Percentiles rank a stretch among this genome's conserved stretches.
phyloP scores from a whole-genome alignment of 2,329 filamentous ascomycete species.

The Colletotrichum brevisporum region DNA sequence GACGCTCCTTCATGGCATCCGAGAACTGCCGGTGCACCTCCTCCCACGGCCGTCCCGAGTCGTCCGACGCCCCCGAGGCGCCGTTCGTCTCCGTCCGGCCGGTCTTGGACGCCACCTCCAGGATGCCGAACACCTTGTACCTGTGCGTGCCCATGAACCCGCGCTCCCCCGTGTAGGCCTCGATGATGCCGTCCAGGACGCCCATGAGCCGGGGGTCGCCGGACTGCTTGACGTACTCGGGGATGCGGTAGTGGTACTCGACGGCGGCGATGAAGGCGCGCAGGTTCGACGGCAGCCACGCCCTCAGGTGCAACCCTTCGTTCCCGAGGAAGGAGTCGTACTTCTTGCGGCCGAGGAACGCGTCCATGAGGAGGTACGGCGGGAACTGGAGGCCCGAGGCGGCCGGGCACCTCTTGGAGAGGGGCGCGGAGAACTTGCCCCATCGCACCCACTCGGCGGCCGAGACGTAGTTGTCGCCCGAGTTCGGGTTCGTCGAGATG shows the following conservation, averaged over 20 bases:
- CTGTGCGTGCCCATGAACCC: conserved; percentile 70
- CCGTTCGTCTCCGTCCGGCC: conserved; percentile 68
- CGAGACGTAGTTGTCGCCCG: conserved; percentile 65
- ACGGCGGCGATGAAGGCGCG: conserved; percentile 69
- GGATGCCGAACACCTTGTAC: conserved; percentile 71
- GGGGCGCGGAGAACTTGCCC: conserved; percentile 65
- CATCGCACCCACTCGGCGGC: conserved; percentile 65
- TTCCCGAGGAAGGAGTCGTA: conserved; percentile 66
- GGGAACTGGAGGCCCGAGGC: conserved; percentile 67
- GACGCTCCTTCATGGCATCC: conserved; percentile 67
- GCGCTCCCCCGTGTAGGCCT: conserved; percentile 68
- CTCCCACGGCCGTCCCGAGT: conserved; percentile 61
- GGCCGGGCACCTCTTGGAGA: conserved; percentile 65
- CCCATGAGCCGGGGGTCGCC: conserved; percentile 65
- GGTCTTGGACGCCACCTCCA: conserved; percentile 67
- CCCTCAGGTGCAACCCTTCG: conserved; percentile 66
- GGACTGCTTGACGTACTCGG: conserved; percentile 66
- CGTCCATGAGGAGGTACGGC: conserved; percentile 68
- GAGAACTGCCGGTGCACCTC: conserved; percentile 66
- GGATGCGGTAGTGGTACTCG: conserved; percentile 67
- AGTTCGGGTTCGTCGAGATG: conserved; percentile 66
- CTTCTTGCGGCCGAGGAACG: conserved; percentile 66
- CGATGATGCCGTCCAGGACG: conserved; percentile 67
- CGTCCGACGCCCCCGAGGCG: conserved; percentile 59
- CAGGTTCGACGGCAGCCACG: conserved; percentile 68